Evolutionary conservation across 2,329 filamentous ascomycete species (phyloP).

Genomic region (Hypoxylon sp.): DNA sequence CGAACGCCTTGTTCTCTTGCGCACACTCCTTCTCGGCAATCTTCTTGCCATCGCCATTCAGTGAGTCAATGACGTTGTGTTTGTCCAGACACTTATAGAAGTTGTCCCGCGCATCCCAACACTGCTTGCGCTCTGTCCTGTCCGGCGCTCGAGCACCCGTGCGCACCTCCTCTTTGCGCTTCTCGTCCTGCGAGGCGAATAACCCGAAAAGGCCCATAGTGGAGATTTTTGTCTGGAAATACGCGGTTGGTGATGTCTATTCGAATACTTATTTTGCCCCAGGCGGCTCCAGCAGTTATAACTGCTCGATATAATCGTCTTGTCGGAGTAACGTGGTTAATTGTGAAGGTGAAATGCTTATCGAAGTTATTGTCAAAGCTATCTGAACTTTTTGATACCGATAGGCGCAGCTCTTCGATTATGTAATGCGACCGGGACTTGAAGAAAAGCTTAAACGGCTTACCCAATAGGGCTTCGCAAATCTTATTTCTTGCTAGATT

Average conservation of each 20-base stretch:
- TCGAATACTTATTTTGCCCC: neutral
- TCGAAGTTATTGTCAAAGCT: slow-evolving; percentile 30
- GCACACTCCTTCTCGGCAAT: slow-evolving; percentile 70
- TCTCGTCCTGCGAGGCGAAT: slow-evolving; percentile 58
- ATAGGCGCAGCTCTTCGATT: slow-evolving; percentile 24
- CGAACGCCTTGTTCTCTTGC: slow-evolving; percentile 76
- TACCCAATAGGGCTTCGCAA: slow-evolving; percentile 5
- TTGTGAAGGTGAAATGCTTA: slow-evolving; percentile 20
- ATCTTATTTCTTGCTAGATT: slow-evolving; percentile 12
- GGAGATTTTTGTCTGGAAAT: neutral
- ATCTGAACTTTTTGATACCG: slow-evolving; percentile 5
- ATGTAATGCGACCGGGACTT: slow-evolving; percentile 22
- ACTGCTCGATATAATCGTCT: neutral
- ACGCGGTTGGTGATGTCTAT: neutral
- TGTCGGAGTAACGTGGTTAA: slow-evolving; percentile 15
- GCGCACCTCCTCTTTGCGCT: slow-evolving; percentile 69
- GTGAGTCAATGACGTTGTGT: slow-evolving; percentile 83
- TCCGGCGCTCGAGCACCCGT: slow-evolving; percentile 81
- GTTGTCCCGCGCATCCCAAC: slow-evolving; percentile 90
- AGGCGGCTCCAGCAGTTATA: too few species aligned
- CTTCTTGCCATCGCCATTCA: slow-evolving; percentile 68
- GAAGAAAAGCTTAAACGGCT: neutral
- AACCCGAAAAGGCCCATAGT: slow-evolving; percentile 67
- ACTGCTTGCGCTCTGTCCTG: slow-evolving; percentile 82
- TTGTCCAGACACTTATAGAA: slow-evolving; percentile 92